phyloP scores from a whole-genome alignment of 2,329 filamentous ascomycete species.

The Aureobasidium leucospermi region DNA sequence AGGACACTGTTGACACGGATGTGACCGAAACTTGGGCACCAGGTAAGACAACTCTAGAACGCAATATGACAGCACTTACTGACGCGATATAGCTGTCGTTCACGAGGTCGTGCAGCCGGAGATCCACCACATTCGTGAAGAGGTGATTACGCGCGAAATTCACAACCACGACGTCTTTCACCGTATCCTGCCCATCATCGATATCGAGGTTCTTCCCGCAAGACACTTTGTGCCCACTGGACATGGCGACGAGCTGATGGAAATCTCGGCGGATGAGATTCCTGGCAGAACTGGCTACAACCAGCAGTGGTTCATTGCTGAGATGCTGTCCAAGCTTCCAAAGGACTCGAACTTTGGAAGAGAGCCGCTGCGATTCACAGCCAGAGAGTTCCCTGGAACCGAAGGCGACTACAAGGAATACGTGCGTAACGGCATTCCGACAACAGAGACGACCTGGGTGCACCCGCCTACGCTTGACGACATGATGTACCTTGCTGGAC shows the following conservation, averaged over 20 bases:
- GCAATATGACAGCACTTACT: not conserved
- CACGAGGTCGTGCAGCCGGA: constrained; percentile 42
- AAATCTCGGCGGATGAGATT: constrained; percentile 39
- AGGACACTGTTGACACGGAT: constrained; percentile 33
- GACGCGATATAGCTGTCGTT: constrained; percentile 34
- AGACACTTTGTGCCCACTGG: constrained; percentile 42
- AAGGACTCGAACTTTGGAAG: constrained; percentile 12
- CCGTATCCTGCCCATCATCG: constrained; percentile 45
- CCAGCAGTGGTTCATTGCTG: constrained; percentile 27
- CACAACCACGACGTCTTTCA: constrained; percentile 48
- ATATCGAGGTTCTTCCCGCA: constrained; percentile 46
- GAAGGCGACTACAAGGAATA: constrained; percentile 35
- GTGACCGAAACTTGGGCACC: constrained; percentile 33
- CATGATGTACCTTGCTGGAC: constrained; percentile 25
- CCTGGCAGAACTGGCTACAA: constrained; percentile 25
- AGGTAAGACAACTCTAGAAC: constrained; percentile 20
- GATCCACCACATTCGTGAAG: constrained; percentile 40
- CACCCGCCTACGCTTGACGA: constrained; percentile 37
- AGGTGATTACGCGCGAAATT: constrained; percentile 45
- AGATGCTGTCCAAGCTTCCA: constrained; percentile 23
- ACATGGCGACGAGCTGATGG: constrained; percentile 30
- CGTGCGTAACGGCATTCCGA: constrained; percentile 33
- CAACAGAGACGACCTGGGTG: constrained; percentile 39
- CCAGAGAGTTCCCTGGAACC: constrained; percentile 29
- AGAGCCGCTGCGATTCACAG: constrained; percentile 26